These are phyloP conservation scores for Solanum hybrid DNA, from an alignment of 305 asterid species.

Conservation along the genomic window DNA sequence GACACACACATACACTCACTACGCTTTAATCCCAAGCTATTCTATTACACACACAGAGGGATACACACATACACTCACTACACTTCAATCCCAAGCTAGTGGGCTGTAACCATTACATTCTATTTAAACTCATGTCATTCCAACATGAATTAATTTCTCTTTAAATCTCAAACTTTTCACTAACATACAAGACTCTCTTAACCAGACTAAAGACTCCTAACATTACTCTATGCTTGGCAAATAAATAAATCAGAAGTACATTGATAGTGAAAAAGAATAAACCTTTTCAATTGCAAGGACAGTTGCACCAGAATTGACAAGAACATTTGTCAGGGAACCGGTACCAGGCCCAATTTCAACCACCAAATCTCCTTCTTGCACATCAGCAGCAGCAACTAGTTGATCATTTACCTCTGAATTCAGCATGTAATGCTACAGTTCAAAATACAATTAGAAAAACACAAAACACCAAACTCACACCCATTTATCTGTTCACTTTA, in stretches of 20 bases:
- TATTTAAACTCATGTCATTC: neutral
- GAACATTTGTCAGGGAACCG: conserved; percentile 84
- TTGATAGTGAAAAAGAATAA: neutral
- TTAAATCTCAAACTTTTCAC: neutral
- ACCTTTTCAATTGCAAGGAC: conserved; percentile 98
- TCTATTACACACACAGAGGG: neutral
- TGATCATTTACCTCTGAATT: conserved; percentile 63
- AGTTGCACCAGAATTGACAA: conserved; percentile 75
- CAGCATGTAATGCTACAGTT: conserved; percentile 85
- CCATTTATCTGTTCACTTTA: neutral
- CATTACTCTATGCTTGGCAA: neutral
- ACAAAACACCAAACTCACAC: neutral
- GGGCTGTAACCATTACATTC: neutral
- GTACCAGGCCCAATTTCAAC: conserved; percentile 98
- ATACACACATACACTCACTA: neutral
- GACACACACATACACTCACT: neutral
- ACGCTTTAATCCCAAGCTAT: neutral
- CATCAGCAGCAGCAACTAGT: conserved; percentile 59
- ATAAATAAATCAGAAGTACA: neutral
- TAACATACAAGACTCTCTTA: neutral
- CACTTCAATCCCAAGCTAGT: neutral
- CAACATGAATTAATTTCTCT: neutral
- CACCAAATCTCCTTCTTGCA: conserved; percentile 77
- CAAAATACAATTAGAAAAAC: neutral
- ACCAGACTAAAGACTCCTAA: neutral